Percentiles rank a stretch among this genome's conserved stretches.
Evolutionary conservation across 176 grass and related monocot genomes (phyloP).

Genomic region (Oryza longistaminata): DNA sequence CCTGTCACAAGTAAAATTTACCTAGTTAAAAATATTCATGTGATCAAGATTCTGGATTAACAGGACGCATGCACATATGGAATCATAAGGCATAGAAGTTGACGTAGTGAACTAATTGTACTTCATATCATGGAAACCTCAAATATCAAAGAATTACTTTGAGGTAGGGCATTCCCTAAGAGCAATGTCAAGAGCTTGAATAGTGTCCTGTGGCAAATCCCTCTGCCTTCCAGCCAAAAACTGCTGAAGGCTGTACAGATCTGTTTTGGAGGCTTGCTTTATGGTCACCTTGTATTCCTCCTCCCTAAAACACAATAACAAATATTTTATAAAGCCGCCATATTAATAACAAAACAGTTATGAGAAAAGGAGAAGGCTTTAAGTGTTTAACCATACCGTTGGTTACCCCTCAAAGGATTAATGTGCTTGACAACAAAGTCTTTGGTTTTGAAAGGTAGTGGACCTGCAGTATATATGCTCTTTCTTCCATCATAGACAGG

Average conservation of each 20-base stretch:
- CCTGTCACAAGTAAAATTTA: constrained; percentile 34
- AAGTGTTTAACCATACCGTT: constrained; percentile 19
- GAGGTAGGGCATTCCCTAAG: constrained; percentile 46
- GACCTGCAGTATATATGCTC: constrained; percentile 57
- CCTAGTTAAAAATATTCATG: not conserved
- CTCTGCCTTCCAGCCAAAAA: constrained; percentile 50
- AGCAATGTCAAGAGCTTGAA: constrained; percentile 81
- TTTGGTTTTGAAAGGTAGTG: constrained; percentile 53
- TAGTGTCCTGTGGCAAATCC: constrained; percentile 61
- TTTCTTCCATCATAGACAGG: constrained; percentile 65
- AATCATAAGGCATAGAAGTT: not conserved
- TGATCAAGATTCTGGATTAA: not conserved
- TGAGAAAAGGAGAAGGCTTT: not conserved
- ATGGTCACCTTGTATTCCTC: constrained; percentile 58
- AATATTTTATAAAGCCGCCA: not conserved
- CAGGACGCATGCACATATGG: not conserved
- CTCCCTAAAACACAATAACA: not conserved
- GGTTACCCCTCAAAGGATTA: not conserved
- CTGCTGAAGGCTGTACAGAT: constrained; percentile 49
- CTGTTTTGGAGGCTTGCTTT: constrained; percentile 41
- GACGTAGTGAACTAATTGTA: not conserved
- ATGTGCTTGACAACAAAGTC: constrained; percentile 49
- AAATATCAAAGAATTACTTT: constrained; percentile 30
- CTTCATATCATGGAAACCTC: not conserved
- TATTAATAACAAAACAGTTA: not conserved